Conservation (phyloP, 2,329 filamentous ascomycete genomes). For the Sphaerulina musiva region DNA sequence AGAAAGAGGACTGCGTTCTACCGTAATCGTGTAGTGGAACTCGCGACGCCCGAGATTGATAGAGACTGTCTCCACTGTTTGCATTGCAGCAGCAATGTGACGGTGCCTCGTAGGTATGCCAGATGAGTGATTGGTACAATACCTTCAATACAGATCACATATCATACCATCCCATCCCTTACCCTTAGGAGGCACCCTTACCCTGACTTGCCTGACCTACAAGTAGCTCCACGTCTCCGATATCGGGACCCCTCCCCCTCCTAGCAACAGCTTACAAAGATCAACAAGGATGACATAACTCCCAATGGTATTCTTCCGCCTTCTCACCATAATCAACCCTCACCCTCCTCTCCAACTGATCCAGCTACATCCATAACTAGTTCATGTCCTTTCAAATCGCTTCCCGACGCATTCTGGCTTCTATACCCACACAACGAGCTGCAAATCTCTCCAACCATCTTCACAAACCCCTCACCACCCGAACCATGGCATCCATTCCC, state of each 20-base stretch:
- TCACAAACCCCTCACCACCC: conserved; percentile 1
- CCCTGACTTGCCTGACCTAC: too few species aligned
- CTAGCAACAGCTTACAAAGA: background rate
- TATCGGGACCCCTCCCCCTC: background rate
- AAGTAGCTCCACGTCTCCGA: background rate
- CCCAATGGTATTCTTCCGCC: background rate
- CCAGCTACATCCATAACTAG: background rate
- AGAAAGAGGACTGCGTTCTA: too few species aligned
- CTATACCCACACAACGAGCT: conserved; percentile 22
- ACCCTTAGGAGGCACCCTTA: too few species aligned
- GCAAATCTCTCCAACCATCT: conserved; percentile 21
- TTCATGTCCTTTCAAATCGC: conserved; percentile 20
- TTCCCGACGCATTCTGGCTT: conserved; percentile 14
- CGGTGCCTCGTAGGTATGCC: too few species aligned
- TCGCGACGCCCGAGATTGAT: too few species aligned
- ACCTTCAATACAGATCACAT: too few species aligned
- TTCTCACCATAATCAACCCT: background rate
- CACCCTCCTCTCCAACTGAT: background rate
- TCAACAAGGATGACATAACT: conserved; percentile 2
- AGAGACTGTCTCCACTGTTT: too few species aligned
- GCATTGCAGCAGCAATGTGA: too few species aligned
- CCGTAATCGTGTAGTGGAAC: too few species aligned
- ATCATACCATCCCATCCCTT: too few species aligned
- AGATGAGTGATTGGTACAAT: too few species aligned
- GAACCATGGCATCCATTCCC: conserved; percentile 48